Evolutionary conservation across 2,329 filamentous ascomycete species (phyloP).

Genomic region (Neonectria sp.): DNA sequence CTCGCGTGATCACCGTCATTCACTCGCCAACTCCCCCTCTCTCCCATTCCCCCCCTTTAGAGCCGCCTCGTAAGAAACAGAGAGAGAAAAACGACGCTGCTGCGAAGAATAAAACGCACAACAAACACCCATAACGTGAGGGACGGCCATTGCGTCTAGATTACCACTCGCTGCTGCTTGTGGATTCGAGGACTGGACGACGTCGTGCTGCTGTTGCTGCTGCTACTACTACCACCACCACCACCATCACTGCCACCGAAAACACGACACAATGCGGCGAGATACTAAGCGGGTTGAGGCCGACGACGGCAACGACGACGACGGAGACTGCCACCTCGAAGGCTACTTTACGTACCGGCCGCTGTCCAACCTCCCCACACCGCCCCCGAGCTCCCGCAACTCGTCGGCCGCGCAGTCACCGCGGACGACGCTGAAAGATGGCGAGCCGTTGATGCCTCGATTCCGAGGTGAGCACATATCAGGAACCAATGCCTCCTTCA

Average conservation of each 20-base stretch:
- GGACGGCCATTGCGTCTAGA: slow-evolving; percentile 33
- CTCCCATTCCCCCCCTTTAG: not conserved
- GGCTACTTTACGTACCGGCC: slow-evolving; percentile 77
- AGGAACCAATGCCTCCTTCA: not conserved
- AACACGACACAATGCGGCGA: slow-evolving; percentile 39
- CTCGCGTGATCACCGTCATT: slow-evolving; percentile 43
- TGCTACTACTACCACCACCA: slow-evolving; percentile 1
- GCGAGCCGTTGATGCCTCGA: slow-evolving; percentile 58
- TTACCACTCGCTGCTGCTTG: slow-evolving; percentile 28
- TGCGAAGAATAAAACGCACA: slow-evolving; percentile 21
- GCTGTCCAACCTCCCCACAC: slow-evolving; percentile 77
- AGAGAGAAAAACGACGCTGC: not conserved
- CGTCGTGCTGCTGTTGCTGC: slow-evolving; percentile 24
- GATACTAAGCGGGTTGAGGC: slow-evolving; percentile 39
- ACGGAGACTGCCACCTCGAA: slow-evolving; percentile 48
- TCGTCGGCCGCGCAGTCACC: slow-evolving; percentile 63
- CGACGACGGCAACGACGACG: slow-evolving; percentile 36
- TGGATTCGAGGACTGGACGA: slow-evolving; percentile 42
- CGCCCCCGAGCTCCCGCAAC: slow-evolving; percentile 68
- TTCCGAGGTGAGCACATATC: slow-evolving; percentile 54
- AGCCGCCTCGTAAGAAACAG: slow-evolving; percentile 29
- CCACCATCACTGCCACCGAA: slow-evolving; percentile 3
- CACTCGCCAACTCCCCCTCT: slow-evolving; percentile 7
- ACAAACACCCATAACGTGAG: slow-evolving; percentile 43
- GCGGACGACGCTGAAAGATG: slow-evolving; percentile 59